Evolutionary conservation across 1,284 basidiomycete species (phyloP), one percentile per base, ranked within the genome.

Genomic region (Malassezia nana): DNA sequence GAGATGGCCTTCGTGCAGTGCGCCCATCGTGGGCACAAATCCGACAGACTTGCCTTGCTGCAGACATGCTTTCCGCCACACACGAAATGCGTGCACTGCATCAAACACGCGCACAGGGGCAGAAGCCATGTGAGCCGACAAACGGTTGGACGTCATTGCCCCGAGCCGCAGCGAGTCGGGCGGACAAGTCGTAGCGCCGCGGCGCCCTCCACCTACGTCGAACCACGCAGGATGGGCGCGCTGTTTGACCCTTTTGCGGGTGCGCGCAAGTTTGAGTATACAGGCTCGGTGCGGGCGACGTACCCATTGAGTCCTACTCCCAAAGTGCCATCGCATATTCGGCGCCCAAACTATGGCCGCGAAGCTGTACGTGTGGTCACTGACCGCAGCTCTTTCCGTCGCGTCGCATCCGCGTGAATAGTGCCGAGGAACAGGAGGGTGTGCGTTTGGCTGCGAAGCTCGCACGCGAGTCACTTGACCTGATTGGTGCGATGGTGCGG

Each of bases 11-110:
- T 87, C 83, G 72, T 98, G 92, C 45, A 98, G 76, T 0, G 91
- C 91, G 24, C 92, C 92, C 94, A 98, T 98, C 33, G 92, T 98
- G 0, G 92, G 83, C 8, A 98, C 89, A 57, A 88, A 88, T 0
- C 92, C 92, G 3, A 98, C 88, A 18, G 58, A 53, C 44, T 61
- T 54, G 50, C 51, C 51, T 25, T 55, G 25, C 22, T 39, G 42
- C 18, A 52, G 18, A 9, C 46, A 32, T 15, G 39, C 40, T 15
- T 40, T 30, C n/a, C 54, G 54, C 54, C 54, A 56, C 8, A 29
- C 44, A 1, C 54, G 54, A 31, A 40, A 56, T 6, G 35, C 9
- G 10, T 35, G 22, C 20, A 43, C 44, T 20, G 12, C 16, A 1
- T 46, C 49, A 41, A 56, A 51, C 9, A 33, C 40, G 6, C 30